Evolutionary conservation across 2,329 filamentous ascomycete species (phyloP).

Genomic region (Elsinoe australis): DNA sequence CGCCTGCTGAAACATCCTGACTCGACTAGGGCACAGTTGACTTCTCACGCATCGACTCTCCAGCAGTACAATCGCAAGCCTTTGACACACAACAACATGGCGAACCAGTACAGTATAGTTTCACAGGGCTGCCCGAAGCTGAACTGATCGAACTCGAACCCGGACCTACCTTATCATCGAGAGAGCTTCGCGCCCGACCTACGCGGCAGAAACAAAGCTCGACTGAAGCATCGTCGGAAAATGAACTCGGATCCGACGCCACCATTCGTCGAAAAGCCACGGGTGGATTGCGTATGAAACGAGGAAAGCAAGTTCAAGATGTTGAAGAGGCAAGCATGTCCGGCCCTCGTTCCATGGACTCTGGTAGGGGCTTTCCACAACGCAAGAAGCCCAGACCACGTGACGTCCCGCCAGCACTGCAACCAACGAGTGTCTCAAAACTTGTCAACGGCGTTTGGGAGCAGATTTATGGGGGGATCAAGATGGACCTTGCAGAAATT

Average conservation of each 20-base stretch:
- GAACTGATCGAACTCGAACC: neutral
- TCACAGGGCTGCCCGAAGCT: neutral
- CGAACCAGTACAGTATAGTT: too few relatives aligned
- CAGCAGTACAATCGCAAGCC: neutral
- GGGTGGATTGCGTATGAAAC: conserved; percentile 6
- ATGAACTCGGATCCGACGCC: neutral
- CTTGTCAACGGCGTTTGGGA: conserved; percentile 46
- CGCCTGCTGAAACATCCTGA: neutral
- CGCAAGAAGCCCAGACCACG: conserved; percentile 4
- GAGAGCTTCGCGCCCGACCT: neutral
- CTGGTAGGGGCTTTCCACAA: neutral
- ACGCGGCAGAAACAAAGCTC: neutral
- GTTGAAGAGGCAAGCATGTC: neutral
- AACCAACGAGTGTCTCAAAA: conserved; percentile 43
- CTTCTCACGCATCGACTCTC: conserved; percentile 1
- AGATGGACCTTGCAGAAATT: conserved; percentile 34
- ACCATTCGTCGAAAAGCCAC: conserved; percentile 5
- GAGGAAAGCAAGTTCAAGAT: neutral
- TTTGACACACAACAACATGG: conserved; percentile 2
- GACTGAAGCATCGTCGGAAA: neutral
- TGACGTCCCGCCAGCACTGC: conserved; percentile 27
- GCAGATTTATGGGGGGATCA: conserved; percentile 39
- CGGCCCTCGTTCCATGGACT: conserved; percentile 5
- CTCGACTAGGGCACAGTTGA: conserved; percentile 10
- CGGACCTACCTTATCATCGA: too few relatives aligned